Evolutionary conservation across 768 basidiomycete species (phyloP), one percentile per base, ranked within the genome.

Genomic region (Botryobasidium botryosum): DNA sequence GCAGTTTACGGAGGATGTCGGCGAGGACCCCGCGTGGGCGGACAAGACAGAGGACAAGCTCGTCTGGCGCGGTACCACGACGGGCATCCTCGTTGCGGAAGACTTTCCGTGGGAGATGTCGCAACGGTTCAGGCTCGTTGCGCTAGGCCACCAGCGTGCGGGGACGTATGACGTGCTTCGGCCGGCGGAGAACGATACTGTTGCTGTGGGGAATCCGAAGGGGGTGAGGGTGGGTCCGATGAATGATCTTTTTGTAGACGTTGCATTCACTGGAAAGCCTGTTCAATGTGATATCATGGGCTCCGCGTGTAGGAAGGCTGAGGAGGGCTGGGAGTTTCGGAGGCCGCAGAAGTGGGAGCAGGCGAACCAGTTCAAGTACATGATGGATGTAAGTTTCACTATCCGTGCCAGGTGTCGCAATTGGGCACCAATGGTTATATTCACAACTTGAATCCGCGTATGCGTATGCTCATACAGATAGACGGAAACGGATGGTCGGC

Each of bases 11-110:
- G 55, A 58, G 44, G 54, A 58, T 25, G 52, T 58, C 42, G 57
- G 51, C 32, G 38, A 54, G 33, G 56, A 58, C 25, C 45, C 52
- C 36, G 29, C 35, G 26, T 67, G 65, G 65, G 58, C 60, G 26
- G 60, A 63, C 18, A 62, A 64, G 43, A 59, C 60, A 1, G 56
- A 64, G 48, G 52, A 62, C 26, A 40, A 56, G 7, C 38, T 66
- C 7, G 60, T 65, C 43, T 67, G 64, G 64, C 53, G 64, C 6
- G 65, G 65, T 1, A 59, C 60, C n/a, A 63, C 61, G 4, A 63
- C 62, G 1, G 65, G 65, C 5, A 56, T 51, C 25, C 32, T 53
- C 13, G 56, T 52, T 47, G 51, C 52, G 29, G 42, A 39, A 41
- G 13, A 33, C 24, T 52, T 48, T 21, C 50, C 54, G 6, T 59